Evolutionary conservation across 768 basidiomycete genomes (phyloP), one percentile per base, ranked within the genome.

Genomic region (Suillus weaverae): DNA sequence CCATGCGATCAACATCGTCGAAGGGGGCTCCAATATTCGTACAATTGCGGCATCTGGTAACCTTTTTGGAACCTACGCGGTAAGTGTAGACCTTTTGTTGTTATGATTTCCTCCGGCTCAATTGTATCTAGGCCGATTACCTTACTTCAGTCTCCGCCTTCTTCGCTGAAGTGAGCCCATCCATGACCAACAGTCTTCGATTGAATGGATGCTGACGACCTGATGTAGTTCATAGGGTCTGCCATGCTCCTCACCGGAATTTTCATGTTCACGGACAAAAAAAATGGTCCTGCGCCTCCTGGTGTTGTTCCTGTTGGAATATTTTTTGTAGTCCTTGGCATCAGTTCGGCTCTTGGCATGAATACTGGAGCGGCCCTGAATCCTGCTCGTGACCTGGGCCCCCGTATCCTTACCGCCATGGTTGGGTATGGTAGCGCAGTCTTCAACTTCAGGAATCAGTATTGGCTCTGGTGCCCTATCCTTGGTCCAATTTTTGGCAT

Each of bases 401-500:
- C 87, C 3, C 79, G 88, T 18, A 64, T 89, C 18, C 71, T 88
- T 66, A 87, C 86, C 5, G 80, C 86, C 7, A 88, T 89, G 84
- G 86, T 82, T 22, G 88, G 88, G n/a, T 89, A 87, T 69, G 87
- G 86, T 11, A 69, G 63, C 26, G 61, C 10, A 61, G 59, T 62
- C 20, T 62, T 66, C 57, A 61, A 62, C 22, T 71, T 65, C 64
- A 62, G 68, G 64, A 84, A 80, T 69, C 86, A 89, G 64, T 89
- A 88, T 70, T 89, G 86, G 87, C 68, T 89, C 35, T 89, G 87
- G 87, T 83, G 83, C 65, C 84, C 86, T 3, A 73, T 88, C 48
- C 73, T 86, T 38, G 85, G 76, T 2, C 83, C 87, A 7, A 80
- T 87, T 69, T 64, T 82, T 35, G 87, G 87, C 39, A 84, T 78